Evolutionary conservation across 257 asterid genomes (phyloP).

Genomic region (Fraxinus americana): DNA sequence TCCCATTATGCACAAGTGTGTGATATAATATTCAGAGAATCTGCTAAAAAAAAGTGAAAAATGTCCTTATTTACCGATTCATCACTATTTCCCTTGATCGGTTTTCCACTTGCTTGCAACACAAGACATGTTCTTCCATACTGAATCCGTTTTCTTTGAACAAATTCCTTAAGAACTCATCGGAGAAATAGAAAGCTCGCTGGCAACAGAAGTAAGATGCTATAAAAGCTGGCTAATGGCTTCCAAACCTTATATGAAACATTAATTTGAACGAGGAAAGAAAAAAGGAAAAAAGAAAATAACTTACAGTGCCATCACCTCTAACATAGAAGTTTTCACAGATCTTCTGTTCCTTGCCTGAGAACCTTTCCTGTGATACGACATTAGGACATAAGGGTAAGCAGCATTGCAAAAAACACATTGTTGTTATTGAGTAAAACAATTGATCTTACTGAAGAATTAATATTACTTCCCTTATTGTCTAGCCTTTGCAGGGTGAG

Average conservation of each 20-base stretch:
- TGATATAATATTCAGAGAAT: neutral
- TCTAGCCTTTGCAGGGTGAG: neutral
- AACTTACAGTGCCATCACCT: slow-evolving; percentile 98
- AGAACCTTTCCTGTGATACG: slow-evolving; percentile 72
- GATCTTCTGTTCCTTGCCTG: slow-evolving; percentile 87
- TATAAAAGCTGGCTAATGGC: slow-evolving; percentile 23
- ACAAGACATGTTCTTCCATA: slow-evolving; percentile 73
- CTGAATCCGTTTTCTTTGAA: slow-evolving; percentile 70
- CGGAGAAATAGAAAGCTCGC: slow-evolving; percentile 97
- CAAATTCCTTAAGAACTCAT: slow-evolving; percentile 66
- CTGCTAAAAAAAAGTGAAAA: neutral
- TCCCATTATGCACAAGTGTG: neutral
- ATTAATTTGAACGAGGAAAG: neutral
- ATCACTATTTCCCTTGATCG: slow-evolving; percentile 82
- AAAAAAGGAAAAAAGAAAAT: neutral
- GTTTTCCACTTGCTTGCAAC: slow-evolving; percentile 96
- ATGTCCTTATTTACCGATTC: slow-evolving; percentile 61
- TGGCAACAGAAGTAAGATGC: slow-evolving; percentile 36
- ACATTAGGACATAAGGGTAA: slow-evolving; percentile 1
- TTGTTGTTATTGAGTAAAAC: neutral
- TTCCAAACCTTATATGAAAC: slow-evolving; percentile 22
- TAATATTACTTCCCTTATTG: neutral
- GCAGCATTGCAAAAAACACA: slow-evolving; percentile 17
- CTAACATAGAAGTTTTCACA: slow-evolving; percentile 94
- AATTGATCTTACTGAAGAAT: neutral